Conservation (phyloP, 2,329 filamentous ascomycete genomes). For the Colletotrichum spinosum region DNA sequence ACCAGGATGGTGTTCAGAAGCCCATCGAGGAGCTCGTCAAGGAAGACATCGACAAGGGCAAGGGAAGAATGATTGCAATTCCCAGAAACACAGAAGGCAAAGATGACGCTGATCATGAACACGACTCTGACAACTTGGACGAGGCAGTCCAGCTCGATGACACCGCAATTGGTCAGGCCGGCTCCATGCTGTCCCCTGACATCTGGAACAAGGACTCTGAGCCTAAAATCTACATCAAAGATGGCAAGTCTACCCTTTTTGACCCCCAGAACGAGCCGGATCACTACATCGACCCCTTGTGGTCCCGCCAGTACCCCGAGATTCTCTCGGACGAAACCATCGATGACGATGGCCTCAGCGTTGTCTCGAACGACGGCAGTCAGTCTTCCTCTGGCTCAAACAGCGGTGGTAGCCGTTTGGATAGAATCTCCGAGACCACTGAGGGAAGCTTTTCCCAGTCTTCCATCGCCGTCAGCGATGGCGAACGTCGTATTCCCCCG, state of each 20-base stretch:
- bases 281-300: slow-evolving; percentile 31
- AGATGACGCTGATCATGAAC: not conserved
- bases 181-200: slow-evolving; percentile 10
- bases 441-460: not conserved
- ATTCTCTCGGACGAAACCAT: slow-evolving; percentile 22
- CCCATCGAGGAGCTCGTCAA: no score
- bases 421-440: not conserved
- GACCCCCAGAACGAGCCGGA: slow-evolving; percentile 15
- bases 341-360: not conserved
- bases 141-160: not conserved
- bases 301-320: slow-evolving; percentile 34
- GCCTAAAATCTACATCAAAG: slow-evolving; percentile 31
- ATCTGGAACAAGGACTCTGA: slow-evolving; percentile 28
- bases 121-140: slow-evolving; percentile 19
- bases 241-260: slow-evolving; percentile 32
- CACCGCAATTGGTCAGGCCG: not conserved
- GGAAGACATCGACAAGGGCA: no score
- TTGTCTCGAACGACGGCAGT: not conserved
- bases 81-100: no score
- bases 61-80: no score
- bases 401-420: not conserved
- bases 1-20: no score
- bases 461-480: not conserved
- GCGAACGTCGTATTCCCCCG: not conserved
- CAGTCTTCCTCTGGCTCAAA: not conserved